Conservation (phyloP, 371 early-diverging fungal genomes). For the Gilbertella persicaria region DNA sequence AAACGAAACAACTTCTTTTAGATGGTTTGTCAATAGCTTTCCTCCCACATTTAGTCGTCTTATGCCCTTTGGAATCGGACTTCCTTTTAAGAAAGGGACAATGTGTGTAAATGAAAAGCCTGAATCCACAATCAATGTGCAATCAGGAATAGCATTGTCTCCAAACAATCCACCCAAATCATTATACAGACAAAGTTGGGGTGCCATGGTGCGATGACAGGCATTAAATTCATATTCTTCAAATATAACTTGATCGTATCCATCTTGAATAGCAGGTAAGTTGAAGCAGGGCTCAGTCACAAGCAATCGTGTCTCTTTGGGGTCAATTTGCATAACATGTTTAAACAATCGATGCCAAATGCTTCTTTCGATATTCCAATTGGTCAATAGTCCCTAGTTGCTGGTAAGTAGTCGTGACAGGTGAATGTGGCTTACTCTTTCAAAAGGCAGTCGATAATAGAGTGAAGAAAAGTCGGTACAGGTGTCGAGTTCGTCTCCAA, state of each 20-base stretch:
- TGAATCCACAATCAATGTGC: conserved; percentile 75
- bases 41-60: conserved; percentile 83
- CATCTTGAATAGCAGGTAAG: conserved; percentile 67
- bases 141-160: conserved; percentile 59
- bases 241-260: conserved; percentile 83
- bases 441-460: conserved; percentile 78
- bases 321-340: conserved; percentile 63
- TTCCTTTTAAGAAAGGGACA: conserved; percentile 68
- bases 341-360: conserved; percentile 79
- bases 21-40: conserved; percentile 80
- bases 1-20: conserved; percentile 89
- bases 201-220: conserved; percentile 60
- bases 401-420: no score
- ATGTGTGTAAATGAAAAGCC: conserved; percentile 85
- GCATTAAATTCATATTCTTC: conserved; percentile 81
- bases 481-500: conserved; percentile 72
- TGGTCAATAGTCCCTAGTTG: conserved; percentile 74
- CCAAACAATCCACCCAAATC: conserved; percentile 52
- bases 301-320: conserved; percentile 63
- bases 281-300: conserved; percentile 85
- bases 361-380: conserved; percentile 78
- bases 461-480: conserved; percentile 75
- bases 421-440: conserved; percentile 50
- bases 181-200: conserved; percentile 51
- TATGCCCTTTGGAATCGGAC: conserved; percentile 56